Conservation (phyloP, 1,284 basidiomycete genomes). For the Melampsora americana region DNA sequence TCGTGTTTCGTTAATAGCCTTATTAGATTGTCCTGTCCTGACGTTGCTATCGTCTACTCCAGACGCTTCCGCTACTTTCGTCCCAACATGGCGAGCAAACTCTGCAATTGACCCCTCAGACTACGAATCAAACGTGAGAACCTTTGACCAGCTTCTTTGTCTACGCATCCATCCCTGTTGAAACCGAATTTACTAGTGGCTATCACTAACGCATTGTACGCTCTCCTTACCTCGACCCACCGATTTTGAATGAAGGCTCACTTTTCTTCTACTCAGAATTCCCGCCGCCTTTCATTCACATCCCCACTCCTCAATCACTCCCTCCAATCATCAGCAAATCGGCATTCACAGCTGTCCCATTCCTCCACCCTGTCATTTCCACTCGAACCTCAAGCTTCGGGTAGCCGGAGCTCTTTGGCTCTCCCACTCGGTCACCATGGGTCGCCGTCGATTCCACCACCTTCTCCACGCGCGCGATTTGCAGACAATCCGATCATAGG, state of each 20-base stretch:
- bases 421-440: background rate
- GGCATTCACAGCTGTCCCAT: background rate
- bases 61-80: background rate
- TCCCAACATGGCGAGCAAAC: background rate
- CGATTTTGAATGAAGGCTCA: background rate
- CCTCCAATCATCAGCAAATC: background rate
- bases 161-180: background rate
- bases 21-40: no score
- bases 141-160: background rate
- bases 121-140: slow-evolving; percentile 4
- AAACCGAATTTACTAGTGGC: background rate
- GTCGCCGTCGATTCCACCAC: background rate
- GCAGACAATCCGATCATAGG: slow-evolving; percentile 44
- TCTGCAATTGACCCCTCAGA: background rate
- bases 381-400: background rate
- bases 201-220: background rate
- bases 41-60: background rate
- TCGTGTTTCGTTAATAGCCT: background rate
- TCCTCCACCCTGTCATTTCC: background rate
- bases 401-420: background rate
- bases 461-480: slow-evolving; percentile 31
- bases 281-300: background rate
- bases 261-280: slow-evolving; percentile 1
- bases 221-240: background rate
- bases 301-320: background rate